Conservation (phyloP, 2,329 filamentous ascomycete genomes). For the Coniella lustricola region DNA sequence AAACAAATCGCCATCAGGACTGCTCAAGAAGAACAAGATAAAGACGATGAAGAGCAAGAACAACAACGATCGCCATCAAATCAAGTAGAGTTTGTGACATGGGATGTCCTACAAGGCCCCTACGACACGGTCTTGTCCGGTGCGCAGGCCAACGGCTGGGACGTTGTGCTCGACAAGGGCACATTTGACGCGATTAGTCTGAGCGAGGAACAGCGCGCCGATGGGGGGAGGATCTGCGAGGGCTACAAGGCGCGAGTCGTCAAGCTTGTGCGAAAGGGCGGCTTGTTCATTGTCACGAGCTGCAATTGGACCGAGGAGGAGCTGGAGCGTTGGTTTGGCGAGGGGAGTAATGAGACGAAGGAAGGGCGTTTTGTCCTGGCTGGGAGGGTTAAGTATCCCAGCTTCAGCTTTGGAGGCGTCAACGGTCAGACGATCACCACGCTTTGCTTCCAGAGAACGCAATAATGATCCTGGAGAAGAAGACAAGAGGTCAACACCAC, state of each 20-base stretch:
- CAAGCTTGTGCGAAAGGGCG: conserved; percentile 60
- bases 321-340: conserved; percentile 67
- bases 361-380: conserved; percentile 49
- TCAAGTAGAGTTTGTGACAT: conserved; percentile 42
- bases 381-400: conserved; percentile 70
- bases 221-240: conserved; percentile 60
- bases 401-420: conserved; percentile 82
- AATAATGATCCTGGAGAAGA: neutral
- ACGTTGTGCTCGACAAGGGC: conserved; percentile 94
- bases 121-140: conserved; percentile 28
- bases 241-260: conserved; percentile 65
- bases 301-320: conserved; percentile 98
- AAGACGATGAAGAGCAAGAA: conserved; percentile 23
- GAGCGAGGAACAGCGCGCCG: conserved; percentile 46
- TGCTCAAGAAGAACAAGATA: conserved; percentile 14
- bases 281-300: conserved; percentile 79
- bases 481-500: neutral
- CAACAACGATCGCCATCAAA: neutral
- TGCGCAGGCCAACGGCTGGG: conserved; percentile 52
- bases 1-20: conserved; percentile 46
- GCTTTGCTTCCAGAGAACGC: conserved; percentile 60
- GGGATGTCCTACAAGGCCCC: conserved; percentile 53
- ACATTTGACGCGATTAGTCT: conserved; percentile 94
- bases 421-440: conserved; percentile 87
- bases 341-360: conserved; percentile 17